Base-by-base conservation (phyloP, 2,329 filamentous ascomycete species). In the Neonectria faginata region DNA sequence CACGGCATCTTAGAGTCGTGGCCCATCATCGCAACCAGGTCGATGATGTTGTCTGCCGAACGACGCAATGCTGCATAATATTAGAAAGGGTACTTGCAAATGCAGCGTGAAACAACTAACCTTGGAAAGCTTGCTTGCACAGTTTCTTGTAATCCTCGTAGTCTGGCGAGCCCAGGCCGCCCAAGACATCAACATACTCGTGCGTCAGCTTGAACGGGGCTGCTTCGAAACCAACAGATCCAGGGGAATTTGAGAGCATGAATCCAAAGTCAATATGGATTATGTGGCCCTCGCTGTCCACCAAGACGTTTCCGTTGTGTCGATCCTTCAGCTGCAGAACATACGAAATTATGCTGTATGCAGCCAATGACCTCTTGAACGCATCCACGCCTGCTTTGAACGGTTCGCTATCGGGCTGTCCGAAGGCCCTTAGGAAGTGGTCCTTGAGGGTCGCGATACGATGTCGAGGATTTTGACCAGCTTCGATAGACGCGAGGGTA, bases 261-360 rank as follows among this genome's bases (percentile, higher is more conserved):
- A 96, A 96, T 60, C 92, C 92, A 78, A 96, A 96, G 78, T 96
- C 92, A 66, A 96, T 96, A 76, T 96, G 92, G 65, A 96, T 89
- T 61, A 95, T 94, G 75, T 96, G 92, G 10, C 92, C 92, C 77
- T 93, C 90, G 73, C 92, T 93, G 78, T 95, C 92, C 73, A 96
- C 91, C 64, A 96, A 85, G 14, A 96, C 91, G 74, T 96, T 96
- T 59, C 92, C 92, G 75, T 96, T 96, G 77, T 96, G 92, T 12
- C 92, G 86, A 74, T 96, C 92, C 77, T 96, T 96, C 64, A 96
- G 87, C 78, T 96, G 92, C 58, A 96, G 83, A 54, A 96, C 83
- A 75, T 96, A 96, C 62, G 89, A 92, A 66, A 96, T 93, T 69
- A 95, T 89, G 79, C 92, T 94, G 79, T 96, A 96, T 7, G 92